Base-by-base conservation (phyloP, 306 rosid species). In the Vicia sativa region DNA sequence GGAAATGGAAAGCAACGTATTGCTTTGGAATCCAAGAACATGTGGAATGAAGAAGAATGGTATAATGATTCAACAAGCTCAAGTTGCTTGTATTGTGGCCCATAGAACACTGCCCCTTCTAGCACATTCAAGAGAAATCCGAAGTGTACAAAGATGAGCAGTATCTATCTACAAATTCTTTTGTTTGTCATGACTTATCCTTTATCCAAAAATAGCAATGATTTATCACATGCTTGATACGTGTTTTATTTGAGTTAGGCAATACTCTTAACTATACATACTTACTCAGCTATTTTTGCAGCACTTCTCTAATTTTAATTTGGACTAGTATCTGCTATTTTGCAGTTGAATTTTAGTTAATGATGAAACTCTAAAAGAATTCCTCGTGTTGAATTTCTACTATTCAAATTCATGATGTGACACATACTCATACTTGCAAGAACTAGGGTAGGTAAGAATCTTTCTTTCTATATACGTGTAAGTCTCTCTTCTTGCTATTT, bases 71-170 rank as follows among this genome's bases (percentile, higher is more conserved):
- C 87, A 87, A 79, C 79, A 80, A 64, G 80, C 65, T 81, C 83
- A 79, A 81, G 69, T 77, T 65, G 83, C 60, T 68, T 82, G 84
- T 81, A 80, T 86, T 79, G 85, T 76, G 95, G 90, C 80, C 92
- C 91, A 56, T 42, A 16, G 55, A 65, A 66, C 21, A 68, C 31
- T 44, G 7, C 54, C 37, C 35, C 41, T 62, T 35, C 21, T 34
- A 54, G 16, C 49, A n/a, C 23, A 31, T 26, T 43, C 50, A 18
- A 16, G 16, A 29, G 44, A 63, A 46, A 73, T 61, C 28, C 26
- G 23, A 54, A 71, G 64, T 69, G 74, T 73, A 52, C 72, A 75
- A 79, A 79, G 68, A 80, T 78, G 87, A 65, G 10, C 12, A 59
- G 77, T 70, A 53, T 39, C 84, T 65, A 75, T 80, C 89, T 62